Percentiles rank a stretch among this genome's conserved stretches.
Evolutionary conservation across 768 basidiomycete genomes (phyloP).

Genomic region (Gymnopilus junonius): DNA sequence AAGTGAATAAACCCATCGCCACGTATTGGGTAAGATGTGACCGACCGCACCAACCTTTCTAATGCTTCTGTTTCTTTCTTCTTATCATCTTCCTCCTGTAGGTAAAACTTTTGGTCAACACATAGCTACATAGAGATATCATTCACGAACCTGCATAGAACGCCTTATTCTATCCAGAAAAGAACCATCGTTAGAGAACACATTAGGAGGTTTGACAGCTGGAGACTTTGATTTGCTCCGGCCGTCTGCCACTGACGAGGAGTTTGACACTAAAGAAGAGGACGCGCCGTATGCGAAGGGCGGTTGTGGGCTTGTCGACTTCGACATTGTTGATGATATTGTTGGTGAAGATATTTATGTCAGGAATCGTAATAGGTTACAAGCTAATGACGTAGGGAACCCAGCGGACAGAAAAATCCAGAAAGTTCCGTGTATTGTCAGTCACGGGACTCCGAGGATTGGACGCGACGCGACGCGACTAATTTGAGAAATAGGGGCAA

Average conservation of each 20-base stretch:
- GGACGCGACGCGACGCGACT: neutral
- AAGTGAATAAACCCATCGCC: neutral
- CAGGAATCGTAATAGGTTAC: too few relatives aligned
- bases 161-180: slow-evolving; percentile 69
- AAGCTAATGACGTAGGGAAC: too few relatives aligned
- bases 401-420: neutral
- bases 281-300: neutral
- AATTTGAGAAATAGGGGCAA: too few relatives aligned
- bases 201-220: slow-evolving; percentile 40
- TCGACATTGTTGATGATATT: neutral
- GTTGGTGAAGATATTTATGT: too few relatives aligned
- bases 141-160: slow-evolving; percentile 49
- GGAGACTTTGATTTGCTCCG: slow-evolving; percentile 2
- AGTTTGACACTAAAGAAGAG: neutral
- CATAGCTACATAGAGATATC: neutral
- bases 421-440: neutral
- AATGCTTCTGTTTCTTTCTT: slow-evolving; percentile 55
- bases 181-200: slow-evolving; percentile 73
- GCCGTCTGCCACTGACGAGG: neutral
- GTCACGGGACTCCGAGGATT: too few relatives aligned
- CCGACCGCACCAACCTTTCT: slow-evolving; percentile 42
- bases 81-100: slow-evolving; percentile 63
- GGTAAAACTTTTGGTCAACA: slow-evolving; percentile 10
- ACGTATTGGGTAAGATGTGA: neutral
- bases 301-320: neutral